Conservation (phyloP, 306 rosid species). For the Elaeagnus macrophylla region DNA sequence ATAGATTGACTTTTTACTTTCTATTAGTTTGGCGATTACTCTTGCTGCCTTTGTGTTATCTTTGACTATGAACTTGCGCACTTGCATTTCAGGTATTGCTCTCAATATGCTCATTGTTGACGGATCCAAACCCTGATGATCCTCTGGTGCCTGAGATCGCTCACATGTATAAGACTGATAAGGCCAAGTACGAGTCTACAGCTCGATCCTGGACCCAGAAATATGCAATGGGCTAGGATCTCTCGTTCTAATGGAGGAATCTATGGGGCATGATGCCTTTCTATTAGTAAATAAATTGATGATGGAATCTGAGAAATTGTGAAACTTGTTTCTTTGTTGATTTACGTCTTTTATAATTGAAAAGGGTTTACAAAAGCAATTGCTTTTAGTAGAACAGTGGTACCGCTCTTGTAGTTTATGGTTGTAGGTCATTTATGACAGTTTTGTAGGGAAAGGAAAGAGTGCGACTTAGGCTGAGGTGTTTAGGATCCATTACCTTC, state of each 20-base stretch:
- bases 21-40: not conserved
- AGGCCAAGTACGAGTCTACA: conserved; percentile 43
- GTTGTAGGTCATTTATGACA: no score
- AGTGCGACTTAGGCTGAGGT: no score
- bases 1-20: no score
- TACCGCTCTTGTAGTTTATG: no score
- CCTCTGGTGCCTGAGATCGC: conserved; percentile 63
- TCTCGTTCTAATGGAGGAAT: conserved; percentile 5
- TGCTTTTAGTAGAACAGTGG: no score
- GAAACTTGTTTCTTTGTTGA: conserved; percentile 5
- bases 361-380: no score
- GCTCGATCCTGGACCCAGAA: conserved; percentile 62
- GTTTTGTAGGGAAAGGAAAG: no score
- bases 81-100: conserved; percentile 40
- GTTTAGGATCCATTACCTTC: no score
- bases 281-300: conserved; percentile 33
- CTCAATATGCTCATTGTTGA: conserved; percentile 53
- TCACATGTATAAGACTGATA: conserved; percentile 49
- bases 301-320: not conserved
- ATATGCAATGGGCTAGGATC: conserved; percentile 48
- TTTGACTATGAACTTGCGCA: not conserved
- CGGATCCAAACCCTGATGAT: conserved; percentile 63
- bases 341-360: not conserved
- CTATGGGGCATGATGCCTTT: conserved; percentile 10
- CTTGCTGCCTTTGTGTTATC: not conserved